These are phyloP conservation scores for Arthroderma sp. DNA, from an alignment of 2,329 filamentous ascomycete genomes.

Conservation along the genomic window DNA sequence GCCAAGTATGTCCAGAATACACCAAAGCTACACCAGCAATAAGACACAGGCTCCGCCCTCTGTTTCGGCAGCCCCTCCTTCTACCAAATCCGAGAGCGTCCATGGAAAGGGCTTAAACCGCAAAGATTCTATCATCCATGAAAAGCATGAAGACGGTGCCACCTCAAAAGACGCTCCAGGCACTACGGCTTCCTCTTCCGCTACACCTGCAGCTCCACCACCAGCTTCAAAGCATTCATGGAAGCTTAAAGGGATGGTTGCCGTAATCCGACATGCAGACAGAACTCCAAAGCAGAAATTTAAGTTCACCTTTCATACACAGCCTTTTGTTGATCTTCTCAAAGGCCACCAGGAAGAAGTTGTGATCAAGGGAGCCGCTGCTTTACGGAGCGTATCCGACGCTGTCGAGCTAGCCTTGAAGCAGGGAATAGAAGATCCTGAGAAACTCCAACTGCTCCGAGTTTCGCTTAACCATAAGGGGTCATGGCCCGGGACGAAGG, in stretches of 20 bases:
- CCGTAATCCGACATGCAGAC: slow-evolving; percentile 90
- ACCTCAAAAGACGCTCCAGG: background rate
- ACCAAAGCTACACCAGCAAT: slow-evolving; percentile 17
- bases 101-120: background rate
- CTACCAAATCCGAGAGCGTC: slow-evolving; percentile 1
- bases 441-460: slow-evolving; percentile 72
- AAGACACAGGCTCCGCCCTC: background rate
- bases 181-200: background rate
- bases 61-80: background rate
- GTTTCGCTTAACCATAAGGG: slow-evolving; percentile 88
- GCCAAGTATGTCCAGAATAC: slow-evolving; percentile 50
- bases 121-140: background rate
- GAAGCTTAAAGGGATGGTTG: slow-evolving; percentile 96
- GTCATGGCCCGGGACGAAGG: slow-evolving; percentile 87
- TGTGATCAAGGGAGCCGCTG: slow-evolving; percentile 79
- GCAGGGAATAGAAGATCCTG: slow-evolving; percentile 68
- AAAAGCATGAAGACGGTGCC: background rate
- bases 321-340: slow-evolving; percentile 86
- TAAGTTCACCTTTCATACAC: slow-evolving; percentile 97
- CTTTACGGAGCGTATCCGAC: slow-evolving; percentile 73
- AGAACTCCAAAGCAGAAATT: slow-evolving; percentile 98
- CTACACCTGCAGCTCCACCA: slow-evolving; percentile 37
- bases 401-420: slow-evolving; percentile 72
- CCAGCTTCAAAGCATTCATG: slow-evolving; percentile 79
- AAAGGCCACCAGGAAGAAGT: slow-evolving; percentile 96